Evolutionary conservation across 2,329 filamentous ascomycete genomes (phyloP).

Genomic region (Penicillium sp.): DNA sequence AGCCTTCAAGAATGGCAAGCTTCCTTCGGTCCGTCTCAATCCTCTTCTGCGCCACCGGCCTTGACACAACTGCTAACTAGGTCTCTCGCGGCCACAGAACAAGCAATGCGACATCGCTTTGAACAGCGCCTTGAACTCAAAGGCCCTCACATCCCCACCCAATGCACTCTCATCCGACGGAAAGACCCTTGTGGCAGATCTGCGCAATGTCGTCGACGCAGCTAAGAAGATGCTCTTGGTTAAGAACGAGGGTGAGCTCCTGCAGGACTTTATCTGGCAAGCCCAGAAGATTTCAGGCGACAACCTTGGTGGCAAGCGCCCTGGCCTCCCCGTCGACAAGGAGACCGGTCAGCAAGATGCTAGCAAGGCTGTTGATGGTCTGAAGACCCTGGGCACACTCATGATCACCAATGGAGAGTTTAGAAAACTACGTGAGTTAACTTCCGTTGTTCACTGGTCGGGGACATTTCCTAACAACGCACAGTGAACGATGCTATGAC

Average conservation of each 20-base stretch:
- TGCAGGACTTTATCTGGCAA: constrained; percentile 98
- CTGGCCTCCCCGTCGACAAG: constrained; percentile 69
- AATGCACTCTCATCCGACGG: constrained; percentile 79
- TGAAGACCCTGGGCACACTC: constrained; percentile 83
- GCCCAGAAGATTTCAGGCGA: constrained; percentile 70
- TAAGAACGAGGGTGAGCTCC: constrained; percentile 91
- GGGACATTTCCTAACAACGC: constrained; percentile 14
- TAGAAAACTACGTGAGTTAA: constrained; percentile 73
- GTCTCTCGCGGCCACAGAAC: constrained; percentile 55
- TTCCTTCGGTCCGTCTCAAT: constrained; percentile 68
- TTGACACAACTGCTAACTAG: constrained; percentile 6
- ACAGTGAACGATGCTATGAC: constrained; percentile 74
- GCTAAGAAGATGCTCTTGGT: constrained; percentile 81
- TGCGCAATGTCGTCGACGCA: constrained; percentile 75
- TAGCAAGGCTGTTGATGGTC: constrained; percentile 75
- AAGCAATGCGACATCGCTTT: constrained; percentile 93
- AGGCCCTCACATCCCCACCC: constrained; percentile 66
- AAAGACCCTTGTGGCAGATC: constrained; percentile 70
- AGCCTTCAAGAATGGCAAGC: constrained; percentile 86
- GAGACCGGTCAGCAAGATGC: constrained; percentile 77
- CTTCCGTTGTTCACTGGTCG: constrained; percentile 9
- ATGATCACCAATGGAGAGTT: constrained; percentile 96
- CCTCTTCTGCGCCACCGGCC: neutral
- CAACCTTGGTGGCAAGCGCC: constrained; percentile 59
- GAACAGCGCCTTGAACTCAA: constrained; percentile 78